Evolutionary conservation across 768 basidiomycete species (phyloP), one percentile per base, ranked within the genome.

Genomic region (Russula earlei): DNA sequence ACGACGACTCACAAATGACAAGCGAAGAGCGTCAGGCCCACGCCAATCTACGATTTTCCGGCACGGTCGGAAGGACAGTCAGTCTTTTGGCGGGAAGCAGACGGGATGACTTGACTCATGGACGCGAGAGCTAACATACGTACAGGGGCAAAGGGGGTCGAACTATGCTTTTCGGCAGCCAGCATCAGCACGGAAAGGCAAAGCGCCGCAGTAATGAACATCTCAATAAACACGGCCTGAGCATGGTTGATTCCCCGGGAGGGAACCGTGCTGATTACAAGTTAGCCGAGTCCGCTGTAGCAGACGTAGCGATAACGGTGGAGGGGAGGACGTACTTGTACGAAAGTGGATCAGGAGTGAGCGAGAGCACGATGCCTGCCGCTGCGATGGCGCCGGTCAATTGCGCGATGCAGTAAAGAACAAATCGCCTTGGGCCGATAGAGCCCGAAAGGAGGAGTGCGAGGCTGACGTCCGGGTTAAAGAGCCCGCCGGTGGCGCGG

Each of bases 111-210:
- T n/a, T n/a, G n/a, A n/a, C n/a, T n/a, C n/a, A n/a, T n/a, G n/a
- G n/a, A n/a, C n/a, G n/a, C n/a, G n/a, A n/a, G n/a, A n/a, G n/a
- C n/a, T n/a, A n/a, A n/a, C n/a, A n/a, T n/a, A 63, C 69, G 43
- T 58, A 82, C 81, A n/a, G 84, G 84, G 19, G 83, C 83, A 62
- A 85, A 82, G 0, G 84, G 80, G 1, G 83, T 85, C 2, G 74
- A 72, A 25, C 72, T 69, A 61, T 84, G 84, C 67, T 85, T 85
- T 68, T 85, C 85, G 15, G 80, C 81, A 4, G 85, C 84, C 24
- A 86, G 67, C 82, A 86, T 85, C 58, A 85, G 76, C n/a, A 85
- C 81, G 6, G 84, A 72, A 14, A 84, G 67, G 41, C 80, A 77
- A 38, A 85, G 72, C 15, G 74, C 72, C 12, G 78, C 72, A 14